Evolutionary conservation across 139 green algal species (phyloP).

Genomic region (Pycnococcus provasolii): DNA sequence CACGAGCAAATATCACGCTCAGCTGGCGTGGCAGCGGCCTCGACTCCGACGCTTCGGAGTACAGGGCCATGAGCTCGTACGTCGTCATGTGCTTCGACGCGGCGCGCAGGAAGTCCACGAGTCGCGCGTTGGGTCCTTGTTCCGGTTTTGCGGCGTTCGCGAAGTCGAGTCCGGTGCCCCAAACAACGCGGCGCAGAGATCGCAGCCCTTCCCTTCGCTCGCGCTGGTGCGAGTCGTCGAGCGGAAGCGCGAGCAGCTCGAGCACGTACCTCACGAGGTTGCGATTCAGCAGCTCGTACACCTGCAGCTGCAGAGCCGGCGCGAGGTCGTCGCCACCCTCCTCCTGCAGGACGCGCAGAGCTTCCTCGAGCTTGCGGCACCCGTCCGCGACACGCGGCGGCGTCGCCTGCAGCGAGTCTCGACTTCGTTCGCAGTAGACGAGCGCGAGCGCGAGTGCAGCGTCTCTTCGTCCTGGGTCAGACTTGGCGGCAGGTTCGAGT

Average conservation of each 20-base stretch:
- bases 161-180: background rate
- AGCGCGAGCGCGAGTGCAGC: slow-evolving; percentile 2
- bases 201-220: background rate
- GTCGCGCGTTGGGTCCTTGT: too few relatives aligned
- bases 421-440: background rate
- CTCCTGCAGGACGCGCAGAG: background rate
- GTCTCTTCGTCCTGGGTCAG: background rate
- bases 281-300: background rate
- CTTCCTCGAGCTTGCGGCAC: background rate
- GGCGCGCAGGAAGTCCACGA: too few relatives aligned
- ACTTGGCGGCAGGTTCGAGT: too few relatives aligned
- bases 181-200: background rate
- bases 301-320: background rate
- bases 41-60: too few relatives aligned
- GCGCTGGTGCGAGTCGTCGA: background rate
- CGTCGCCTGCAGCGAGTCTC: background rate
- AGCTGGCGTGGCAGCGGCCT: too few relatives aligned
- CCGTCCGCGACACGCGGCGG: background rate
- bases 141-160: too few relatives aligned
- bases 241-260: background rate
- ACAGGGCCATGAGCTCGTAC: too few relatives aligned
- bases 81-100: too few relatives aligned
- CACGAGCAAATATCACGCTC: too few relatives aligned
- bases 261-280: background rate
- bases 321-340: background rate